Percentiles rank a stretch among this genome's conserved stretches.
phyloP scores from a whole-genome alignment of 768 basidiomycete species.

The Leccinum uliginosum region DNA sequence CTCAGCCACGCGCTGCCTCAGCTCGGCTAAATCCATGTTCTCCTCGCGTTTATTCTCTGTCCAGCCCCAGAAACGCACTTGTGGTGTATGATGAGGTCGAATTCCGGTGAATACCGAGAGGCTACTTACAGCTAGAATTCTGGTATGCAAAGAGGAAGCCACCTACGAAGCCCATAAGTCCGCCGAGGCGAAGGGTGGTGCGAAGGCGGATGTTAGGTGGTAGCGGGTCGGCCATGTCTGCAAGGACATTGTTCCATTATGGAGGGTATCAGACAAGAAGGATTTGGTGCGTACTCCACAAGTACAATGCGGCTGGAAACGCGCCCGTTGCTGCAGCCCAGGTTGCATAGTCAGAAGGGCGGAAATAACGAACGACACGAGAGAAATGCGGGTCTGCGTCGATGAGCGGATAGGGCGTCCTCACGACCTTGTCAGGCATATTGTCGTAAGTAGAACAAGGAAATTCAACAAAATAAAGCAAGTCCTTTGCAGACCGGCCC shows the following conservation, averaged over 20 bases:
- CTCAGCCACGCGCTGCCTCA: slow-evolving; percentile 65
- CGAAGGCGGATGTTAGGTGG: slow-evolving; percentile 34
- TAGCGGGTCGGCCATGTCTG: slow-evolving; percentile 46
- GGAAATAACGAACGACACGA: slow-evolving; percentile 86
- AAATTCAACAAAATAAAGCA: neutral
- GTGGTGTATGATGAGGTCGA: slow-evolving; percentile 11
- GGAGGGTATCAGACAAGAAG: neutral
- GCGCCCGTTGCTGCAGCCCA: slow-evolving; percentile 80
- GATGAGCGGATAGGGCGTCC: slow-evolving; percentile 83
- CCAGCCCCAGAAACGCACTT: slow-evolving; percentile 97
- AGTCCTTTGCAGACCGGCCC: slow-evolving; percentile 26
- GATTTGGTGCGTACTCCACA: slow-evolving; percentile 62
- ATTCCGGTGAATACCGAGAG: slow-evolving; percentile 6
- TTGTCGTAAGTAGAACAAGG: slow-evolving; percentile 11
- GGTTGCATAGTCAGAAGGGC: slow-evolving; percentile 79
- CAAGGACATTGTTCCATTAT: slow-evolving; percentile 11
- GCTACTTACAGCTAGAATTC: slow-evolving; percentile 69
- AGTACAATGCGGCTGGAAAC: slow-evolving; percentile 75
- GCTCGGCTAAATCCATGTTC: slow-evolving; percentile 70
- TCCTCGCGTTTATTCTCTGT: slow-evolving; percentile 83
- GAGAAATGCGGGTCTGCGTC: slow-evolving; percentile 88
- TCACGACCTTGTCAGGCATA: slow-evolving; percentile 44
- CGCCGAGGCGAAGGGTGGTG: slow-evolving; percentile 50
- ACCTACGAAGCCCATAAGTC: slow-evolving; percentile 78
- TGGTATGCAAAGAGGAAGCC: slow-evolving; percentile 95